phyloP scores from a whole-genome alignment of 495 filamentous ascomycete genomes.

The Cetradonia linearis region DNA sequence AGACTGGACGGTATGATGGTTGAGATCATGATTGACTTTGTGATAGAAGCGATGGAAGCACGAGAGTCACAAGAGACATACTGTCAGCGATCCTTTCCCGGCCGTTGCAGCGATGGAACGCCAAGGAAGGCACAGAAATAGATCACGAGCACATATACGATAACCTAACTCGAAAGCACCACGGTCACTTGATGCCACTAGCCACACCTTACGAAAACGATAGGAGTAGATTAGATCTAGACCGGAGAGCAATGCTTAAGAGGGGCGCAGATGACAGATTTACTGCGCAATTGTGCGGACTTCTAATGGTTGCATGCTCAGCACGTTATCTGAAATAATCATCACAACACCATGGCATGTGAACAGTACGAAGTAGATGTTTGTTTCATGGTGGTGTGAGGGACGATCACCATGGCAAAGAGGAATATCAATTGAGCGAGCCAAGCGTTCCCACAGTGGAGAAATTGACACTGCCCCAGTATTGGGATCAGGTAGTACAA shows the following conservation, averaged over 20 bases:
- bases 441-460: no score
- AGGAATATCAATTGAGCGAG: neutral
- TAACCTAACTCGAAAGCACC: neutral
- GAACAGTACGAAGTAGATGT: neutral
- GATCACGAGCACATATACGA: constrained; percentile 2
- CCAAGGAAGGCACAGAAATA: neutral
- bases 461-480: neutral
- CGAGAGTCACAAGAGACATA: no score
- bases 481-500: neutral
- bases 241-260: neutral
- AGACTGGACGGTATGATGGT: neutral
- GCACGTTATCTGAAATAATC: neutral
- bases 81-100: neutral
- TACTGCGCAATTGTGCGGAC: neutral
- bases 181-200: constrained; percentile 4
- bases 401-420: neutral
- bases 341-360: constrained; percentile 9
- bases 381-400: neutral
- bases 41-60: neutral
- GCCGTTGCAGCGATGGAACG: neutral
- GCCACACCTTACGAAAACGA: neutral
- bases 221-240: neutral
- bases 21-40: constrained; percentile 1
- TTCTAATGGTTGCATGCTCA: neutral
- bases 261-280: constrained; percentile 6